Percentiles rank a stretch among this genome's conserved stretches.
These are phyloP conservation scores for Alternaria incomplexa DNA, from an alignment of 2,329 filamentous ascomycete genomes.

Conservation along the genomic window DNA sequence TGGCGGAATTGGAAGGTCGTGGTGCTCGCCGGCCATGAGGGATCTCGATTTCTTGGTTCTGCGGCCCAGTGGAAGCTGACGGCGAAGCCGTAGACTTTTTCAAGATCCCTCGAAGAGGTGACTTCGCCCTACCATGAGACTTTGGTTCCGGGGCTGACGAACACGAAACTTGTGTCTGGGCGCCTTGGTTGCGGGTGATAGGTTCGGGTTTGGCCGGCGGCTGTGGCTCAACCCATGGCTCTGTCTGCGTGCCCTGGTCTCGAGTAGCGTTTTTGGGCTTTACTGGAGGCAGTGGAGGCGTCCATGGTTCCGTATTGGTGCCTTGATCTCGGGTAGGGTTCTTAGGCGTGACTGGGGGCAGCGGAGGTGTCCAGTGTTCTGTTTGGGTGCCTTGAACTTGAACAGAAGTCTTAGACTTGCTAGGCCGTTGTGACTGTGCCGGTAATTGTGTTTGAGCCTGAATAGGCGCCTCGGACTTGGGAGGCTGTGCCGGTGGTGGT, in stretches of 20 bases:
- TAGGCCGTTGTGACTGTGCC: neutral
- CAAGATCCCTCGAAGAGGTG: neutral
- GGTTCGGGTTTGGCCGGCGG: neutral
- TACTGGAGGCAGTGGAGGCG: neutral
- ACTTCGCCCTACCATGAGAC: neutral
- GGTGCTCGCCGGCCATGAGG: neutral
- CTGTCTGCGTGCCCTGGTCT: neutral
- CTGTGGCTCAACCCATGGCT: neutral
- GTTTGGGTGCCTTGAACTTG: neutral
- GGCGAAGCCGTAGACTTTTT: neutral
- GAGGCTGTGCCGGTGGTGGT: neutral
- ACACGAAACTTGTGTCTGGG: neutral
- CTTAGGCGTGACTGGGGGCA: neutral
- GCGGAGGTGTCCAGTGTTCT: neutral
- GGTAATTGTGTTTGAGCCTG: neutral
- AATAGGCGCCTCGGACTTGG: neutral
- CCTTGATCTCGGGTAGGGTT: neutral
- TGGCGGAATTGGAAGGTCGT: neutral
- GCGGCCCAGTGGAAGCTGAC: neutral
- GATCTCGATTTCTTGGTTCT: neutral
- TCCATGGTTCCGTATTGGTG: neutral
- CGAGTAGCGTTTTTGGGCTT: neutral
- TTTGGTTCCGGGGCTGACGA: neutral
- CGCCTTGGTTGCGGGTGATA: neutral
- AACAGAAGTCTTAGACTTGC: neutral